Evolutionary conservation across 768 basidiomycete genomes (phyloP).

Genomic region (Tephrocybe sp.): DNA sequence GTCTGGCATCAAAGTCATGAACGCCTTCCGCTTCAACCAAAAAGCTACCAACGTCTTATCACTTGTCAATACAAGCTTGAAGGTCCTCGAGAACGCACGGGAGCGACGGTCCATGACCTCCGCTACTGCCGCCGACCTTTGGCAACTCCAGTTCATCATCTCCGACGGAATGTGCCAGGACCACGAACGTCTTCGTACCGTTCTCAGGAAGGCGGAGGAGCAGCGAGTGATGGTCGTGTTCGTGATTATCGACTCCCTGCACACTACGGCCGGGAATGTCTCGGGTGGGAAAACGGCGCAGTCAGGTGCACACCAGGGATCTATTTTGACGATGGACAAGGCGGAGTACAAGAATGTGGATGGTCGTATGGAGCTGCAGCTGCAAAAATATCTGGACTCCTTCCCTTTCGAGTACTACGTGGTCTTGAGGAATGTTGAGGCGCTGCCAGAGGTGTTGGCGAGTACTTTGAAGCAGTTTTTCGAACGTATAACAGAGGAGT

Average conservation of each 20-base stretch:
- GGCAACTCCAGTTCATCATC: constrained; percentile 98
- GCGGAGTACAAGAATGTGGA: constrained; percentile 82
- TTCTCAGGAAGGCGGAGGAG: constrained; percentile 83
- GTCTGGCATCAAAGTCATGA: constrained; percentile 78
- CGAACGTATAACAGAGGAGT: constrained; percentile 77
- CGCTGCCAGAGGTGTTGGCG: constrained; percentile 86
- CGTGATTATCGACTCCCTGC: constrained; percentile 90
- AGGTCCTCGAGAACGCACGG: constrained; percentile 74
- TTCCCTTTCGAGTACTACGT: constrained; percentile 99
- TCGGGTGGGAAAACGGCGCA: constrained; percentile 18
- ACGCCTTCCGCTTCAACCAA: constrained; percentile 88
- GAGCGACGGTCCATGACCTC: constrained; percentile 62
- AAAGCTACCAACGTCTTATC: constrained; percentile 83
- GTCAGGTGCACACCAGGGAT: constrained; percentile 47
- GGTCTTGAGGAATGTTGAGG: constrained; percentile 87
- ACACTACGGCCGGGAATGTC: constrained; percentile 27
- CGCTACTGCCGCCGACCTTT: constrained; percentile 75
- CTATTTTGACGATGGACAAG: constrained; percentile 92
- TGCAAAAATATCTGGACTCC: constrained; percentile 89
- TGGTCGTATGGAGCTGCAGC: constrained; percentile 82
- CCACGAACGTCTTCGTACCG: constrained; percentile 78
- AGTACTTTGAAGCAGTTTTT: constrained; percentile 92
- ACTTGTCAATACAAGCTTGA: constrained; percentile 77
- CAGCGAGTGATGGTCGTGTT: constrained; percentile 96
- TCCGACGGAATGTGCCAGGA: constrained; percentile 99